Base-by-base conservation (phyloP, 2,329 filamentous ascomycete genomes). In the Fusarium odoratissimum region DNA sequence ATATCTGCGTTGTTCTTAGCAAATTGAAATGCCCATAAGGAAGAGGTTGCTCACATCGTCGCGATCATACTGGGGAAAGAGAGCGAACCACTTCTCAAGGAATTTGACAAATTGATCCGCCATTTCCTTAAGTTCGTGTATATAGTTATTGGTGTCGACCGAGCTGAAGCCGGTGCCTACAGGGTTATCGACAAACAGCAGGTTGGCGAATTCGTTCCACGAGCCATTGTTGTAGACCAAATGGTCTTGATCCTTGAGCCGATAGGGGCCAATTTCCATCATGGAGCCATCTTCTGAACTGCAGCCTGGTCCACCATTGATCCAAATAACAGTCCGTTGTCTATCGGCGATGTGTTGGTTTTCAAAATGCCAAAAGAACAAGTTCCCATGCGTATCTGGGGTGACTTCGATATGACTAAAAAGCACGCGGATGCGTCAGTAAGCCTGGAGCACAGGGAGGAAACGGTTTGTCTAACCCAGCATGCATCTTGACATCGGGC, bases 361-460 rank as follows among this genome's bases (percentile, higher is more conserved):
- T 80, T 97, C 91, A 80, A 93, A 98, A 79, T 98, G 94, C 96
- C 96, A 99, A 86, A 99, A 99, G 87, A 98, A 99, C 23, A 99
- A 84, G 82, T 98, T 97, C 76, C 94, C 95, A 80, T 98, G 94
- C 81, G 92, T 89, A 74, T 94, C 91, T 25, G 92, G 89, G 38
- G 91, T 93, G 78, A 99, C 88, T 83, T 98, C 95, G 81, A 99
- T 92, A 84, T 99, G 96, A 60, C 95, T 97, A 80, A 11, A 63
- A 38, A 55, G 28, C 13, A 46, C 31, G 51, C 40, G 51, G 48
- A 69, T 61, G 69, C 67, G 74, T 79, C 75, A 80, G 77, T 64
- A 37, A 61, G 62, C 37, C 33, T 48, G 30, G 38, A 67, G 54
- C 37, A 54, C 25, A 49, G 38, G 51, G 35, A 59, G 54, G 37